Evolutionary conservation across 1,284 basidiomycete species (phyloP).

Genomic region (Microbotryomycetes sp.): DNA sequence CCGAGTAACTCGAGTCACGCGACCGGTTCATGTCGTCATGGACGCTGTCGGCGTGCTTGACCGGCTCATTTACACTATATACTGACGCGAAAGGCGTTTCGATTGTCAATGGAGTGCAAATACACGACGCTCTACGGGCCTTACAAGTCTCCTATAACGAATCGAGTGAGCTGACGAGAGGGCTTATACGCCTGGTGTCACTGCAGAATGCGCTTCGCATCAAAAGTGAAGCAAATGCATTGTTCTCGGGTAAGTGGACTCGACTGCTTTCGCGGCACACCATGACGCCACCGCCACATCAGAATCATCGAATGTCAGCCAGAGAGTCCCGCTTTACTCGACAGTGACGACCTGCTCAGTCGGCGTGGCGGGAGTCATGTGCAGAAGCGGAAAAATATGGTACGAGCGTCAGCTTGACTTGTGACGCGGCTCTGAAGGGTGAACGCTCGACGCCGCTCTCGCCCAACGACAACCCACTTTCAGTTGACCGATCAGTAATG

Average conservation of each 20-base stretch:
- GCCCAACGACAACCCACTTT: neutral
- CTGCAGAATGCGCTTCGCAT: conserved; percentile 43
- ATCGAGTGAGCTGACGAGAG: neutral
- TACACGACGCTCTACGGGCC: neutral
- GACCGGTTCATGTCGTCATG: neutral
- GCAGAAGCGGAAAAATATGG: no score
- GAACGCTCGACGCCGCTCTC: no score
- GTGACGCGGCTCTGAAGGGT: no score
- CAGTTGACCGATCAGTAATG: no score
- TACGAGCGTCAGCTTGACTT: no score
- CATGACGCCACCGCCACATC: no score
- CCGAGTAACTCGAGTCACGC: no score
- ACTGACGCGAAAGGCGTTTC: neutral
- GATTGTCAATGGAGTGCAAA: no score
- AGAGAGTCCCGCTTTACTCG: no score
- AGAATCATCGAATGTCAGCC: no score
- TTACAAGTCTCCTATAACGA: neutral
- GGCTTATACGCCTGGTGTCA: neutral
- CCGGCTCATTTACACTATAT: neutral
- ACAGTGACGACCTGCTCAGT: no score
- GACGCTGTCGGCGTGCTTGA: neutral
- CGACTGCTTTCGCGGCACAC: neutral
- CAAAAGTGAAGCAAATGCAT: conserved; percentile 78
- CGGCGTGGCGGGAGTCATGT: no score
- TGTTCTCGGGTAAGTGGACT: conserved; percentile 61